Conservation (phyloP, 768 basidiomycete genomes). For the Porpolomopsis calyptriformis region DNA sequence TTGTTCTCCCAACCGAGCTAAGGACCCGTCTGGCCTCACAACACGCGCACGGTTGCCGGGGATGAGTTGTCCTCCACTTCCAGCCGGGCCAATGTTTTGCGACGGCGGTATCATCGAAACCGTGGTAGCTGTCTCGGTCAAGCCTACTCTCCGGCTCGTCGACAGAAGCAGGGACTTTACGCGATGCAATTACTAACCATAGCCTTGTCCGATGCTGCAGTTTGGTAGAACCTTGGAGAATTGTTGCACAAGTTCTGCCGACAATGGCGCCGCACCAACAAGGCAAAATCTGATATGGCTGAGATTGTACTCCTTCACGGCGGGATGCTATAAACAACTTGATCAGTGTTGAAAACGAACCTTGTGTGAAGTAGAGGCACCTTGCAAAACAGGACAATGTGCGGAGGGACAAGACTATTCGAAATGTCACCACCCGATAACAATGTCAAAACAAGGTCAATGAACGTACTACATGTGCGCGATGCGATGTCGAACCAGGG, state of each 20-base stretch:
- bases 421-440: not conserved
- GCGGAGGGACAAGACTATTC: conserved; percentile 45
- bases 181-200: conserved; percentile 30
- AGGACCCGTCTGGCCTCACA: conserved; percentile 45
- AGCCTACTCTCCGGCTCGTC: conserved; percentile 30
- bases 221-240: conserved; percentile 41
- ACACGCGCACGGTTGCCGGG: conserved; percentile 48
- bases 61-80: conserved; percentile 46
- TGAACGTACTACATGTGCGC: conserved; percentile 46
- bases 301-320: conserved; percentile 39
- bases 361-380: conserved; percentile 16
- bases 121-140: conserved; percentile 55
- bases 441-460: conserved; percentile 42
- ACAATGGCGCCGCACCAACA: conserved; percentile 50
- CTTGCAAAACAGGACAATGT: conserved; percentile 48
- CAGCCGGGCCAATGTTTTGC: conserved; percentile 39
- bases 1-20: conserved; percentile 43
- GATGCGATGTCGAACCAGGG: conserved; percentile 48
- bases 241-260: conserved; percentile 40
- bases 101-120: conserved; percentile 39
- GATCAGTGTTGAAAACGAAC: not conserved
- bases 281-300: conserved; percentile 36
- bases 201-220: conserved; percentile 48
- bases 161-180: conserved; percentile 31
- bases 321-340: conserved; percentile 32